Conservation (phyloP, 2,329 filamentous ascomycete species). For the Cladosporium sp. region DNA sequence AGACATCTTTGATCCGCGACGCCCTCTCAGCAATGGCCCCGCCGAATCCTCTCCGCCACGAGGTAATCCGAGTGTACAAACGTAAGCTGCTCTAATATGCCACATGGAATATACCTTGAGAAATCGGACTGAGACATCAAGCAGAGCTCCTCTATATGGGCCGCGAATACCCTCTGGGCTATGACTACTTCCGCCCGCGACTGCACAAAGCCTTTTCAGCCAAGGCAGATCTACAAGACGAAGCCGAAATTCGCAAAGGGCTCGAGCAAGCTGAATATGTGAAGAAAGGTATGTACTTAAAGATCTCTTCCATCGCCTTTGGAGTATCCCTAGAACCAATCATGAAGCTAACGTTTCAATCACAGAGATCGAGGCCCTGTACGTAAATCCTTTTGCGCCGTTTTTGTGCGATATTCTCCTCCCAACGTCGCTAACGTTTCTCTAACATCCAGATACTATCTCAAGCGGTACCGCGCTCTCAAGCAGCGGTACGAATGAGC, state of each 20-base stretch:
- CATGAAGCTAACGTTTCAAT: not conserved
- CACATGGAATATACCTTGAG: no score
- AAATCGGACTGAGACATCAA: no score
- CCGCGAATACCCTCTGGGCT: slow-evolving; percentile 80
- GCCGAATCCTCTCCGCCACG: slow-evolving; percentile 50
- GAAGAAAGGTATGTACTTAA: slow-evolving; percentile 63
- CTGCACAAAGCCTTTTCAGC: slow-evolving; percentile 80
- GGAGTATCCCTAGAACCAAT: no score
- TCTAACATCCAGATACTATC: slow-evolving; percentile 61
- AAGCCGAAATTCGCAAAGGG: slow-evolving; percentile 66
- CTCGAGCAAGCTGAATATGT: slow-evolving; percentile 80
- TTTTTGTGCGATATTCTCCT: no score
- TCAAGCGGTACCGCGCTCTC: slow-evolving; percentile 83
- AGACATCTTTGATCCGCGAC: no score
- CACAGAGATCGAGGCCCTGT: slow-evolving; percentile 86
- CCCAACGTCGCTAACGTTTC: no score
- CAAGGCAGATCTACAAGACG: slow-evolving; percentile 63
- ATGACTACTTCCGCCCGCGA: slow-evolving; percentile 70
- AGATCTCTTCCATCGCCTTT: not conserved
- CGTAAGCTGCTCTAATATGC: slow-evolving; percentile 45
- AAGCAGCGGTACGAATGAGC: slow-evolving; percentile 62
- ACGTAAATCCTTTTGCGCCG: slow-evolving; percentile 38
- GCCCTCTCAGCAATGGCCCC: not conserved
- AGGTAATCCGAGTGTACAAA: slow-evolving; percentile 87
- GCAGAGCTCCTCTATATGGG: slow-evolving; percentile 79